Conservation (phyloP, 2,329 filamentous ascomycete genomes). For the Calycina marina region DNA sequence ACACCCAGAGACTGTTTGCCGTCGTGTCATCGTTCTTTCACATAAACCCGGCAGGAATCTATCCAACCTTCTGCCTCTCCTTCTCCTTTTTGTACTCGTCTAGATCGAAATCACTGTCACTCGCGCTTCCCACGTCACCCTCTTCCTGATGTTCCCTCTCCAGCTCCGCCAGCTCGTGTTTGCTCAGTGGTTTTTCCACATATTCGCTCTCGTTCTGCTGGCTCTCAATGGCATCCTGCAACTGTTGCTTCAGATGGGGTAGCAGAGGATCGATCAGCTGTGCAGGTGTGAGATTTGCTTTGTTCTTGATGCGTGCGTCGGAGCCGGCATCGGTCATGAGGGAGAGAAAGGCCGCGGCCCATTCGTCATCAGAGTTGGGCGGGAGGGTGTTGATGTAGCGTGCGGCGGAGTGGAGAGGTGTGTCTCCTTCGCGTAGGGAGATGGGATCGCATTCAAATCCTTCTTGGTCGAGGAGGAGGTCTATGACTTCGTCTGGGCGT, state of each 20-base stretch:
- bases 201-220: constrained; percentile 39
- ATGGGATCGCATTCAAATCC: constrained; percentile 74
- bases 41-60: no score
- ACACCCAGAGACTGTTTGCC: no score
- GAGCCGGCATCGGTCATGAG: constrained; percentile 75
- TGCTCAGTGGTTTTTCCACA: constrained; percentile 10
- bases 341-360: constrained; percentile 52
- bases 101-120: constrained; percentile 37
- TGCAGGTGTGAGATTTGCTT: constrained; percentile 53
- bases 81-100: constrained; percentile 48
- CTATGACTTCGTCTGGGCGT: constrained; percentile 59
- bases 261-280: constrained; percentile 65
- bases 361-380: constrained; percentile 41
- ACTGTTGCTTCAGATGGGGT: constrained; percentile 40
- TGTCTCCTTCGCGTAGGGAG: constrained; percentile 58
- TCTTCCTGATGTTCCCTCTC: constrained; percentile 31
- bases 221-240: constrained; percentile 59
- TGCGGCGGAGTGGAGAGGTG: constrained; percentile 65
- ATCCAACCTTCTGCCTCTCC: constrained; percentile 31
- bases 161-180: constrained; percentile 12
- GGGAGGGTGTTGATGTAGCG: constrained; percentile 57
- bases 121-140: constrained; percentile 46
- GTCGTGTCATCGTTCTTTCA: no score
- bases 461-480: constrained; percentile 69
- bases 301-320: constrained; percentile 50